Evolutionary conservation across 352 stramenopile genomes (phyloP), one percentile per base, ranked within the genome.

Genomic region (Globisporangium carolinianum): DNA sequence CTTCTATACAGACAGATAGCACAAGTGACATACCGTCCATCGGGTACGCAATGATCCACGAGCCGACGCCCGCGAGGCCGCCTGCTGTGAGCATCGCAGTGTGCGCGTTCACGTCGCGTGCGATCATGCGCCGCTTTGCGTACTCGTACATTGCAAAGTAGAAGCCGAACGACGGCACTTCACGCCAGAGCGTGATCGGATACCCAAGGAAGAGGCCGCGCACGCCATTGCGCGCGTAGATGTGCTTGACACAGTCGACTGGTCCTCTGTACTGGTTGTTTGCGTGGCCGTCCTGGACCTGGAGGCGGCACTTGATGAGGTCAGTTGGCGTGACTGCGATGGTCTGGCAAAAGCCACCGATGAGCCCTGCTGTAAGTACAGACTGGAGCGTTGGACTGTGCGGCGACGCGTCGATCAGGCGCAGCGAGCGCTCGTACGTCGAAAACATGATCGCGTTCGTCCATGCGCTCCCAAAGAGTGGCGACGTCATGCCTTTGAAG

Each of bases 391-490:
- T 71, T 24, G 83, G 78, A 1, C 72, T 63, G 36, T 80, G 57
- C 12, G 73, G 58, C 14, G 78, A 76, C 41, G 81, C 63, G 57
- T 89, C 81, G 24, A 91, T 81, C 35, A 72, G 51, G 14, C 74
- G 75, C 10, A 92, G 63, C 51, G 77, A 86, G 54, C 77, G 77
- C 62, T 92, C 85, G 47, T 93, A 92, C 10, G 76, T 72, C 9
- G 81, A 80, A 63, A 95, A 95, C 75, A 95, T 86, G 57, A 93
- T 84, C 36, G 85, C 85, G 63, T 91, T 95, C n/a, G 81, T 92
- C 57, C 77, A 87, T 15, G 83, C 83, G 53, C 81, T 95, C 45
- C 83, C 82, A 43, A 95, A 73, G 11, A 95, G 70, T 47, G 85
- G 85, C 37, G 85, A 95, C 39, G 71, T 61, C 73, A 95, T 79